These are phyloP conservation scores for Penicillium sclerotigenum DNA, from an alignment of 2,329 filamentous ascomycete species.

Conservation along the genomic window DNA sequence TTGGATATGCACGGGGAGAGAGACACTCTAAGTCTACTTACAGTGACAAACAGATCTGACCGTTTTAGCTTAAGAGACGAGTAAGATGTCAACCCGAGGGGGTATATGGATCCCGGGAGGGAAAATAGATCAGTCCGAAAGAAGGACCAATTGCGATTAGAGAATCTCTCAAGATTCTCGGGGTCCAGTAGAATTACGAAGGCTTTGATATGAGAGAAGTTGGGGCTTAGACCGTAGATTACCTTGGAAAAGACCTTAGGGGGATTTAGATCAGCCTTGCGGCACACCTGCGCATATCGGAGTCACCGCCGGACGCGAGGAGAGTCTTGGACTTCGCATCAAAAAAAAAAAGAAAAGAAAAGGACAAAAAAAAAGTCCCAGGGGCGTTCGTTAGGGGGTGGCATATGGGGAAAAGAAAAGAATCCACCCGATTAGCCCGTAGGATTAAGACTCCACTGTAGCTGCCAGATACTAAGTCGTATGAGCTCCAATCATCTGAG, in stretches of 20 bases:
- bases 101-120: background rate
- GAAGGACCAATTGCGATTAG: conserved; percentile 17
- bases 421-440: conserved; percentile 32
- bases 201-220: conserved; percentile 19
- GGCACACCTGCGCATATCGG: conserved; percentile 12
- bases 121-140: conserved; percentile 13
- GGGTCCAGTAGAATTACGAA: conserved; percentile 9
- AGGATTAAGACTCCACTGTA: conserved; percentile 29
- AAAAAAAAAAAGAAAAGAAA: background rate
- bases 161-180: background rate
- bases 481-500: background rate
- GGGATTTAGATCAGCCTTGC: conserved; percentile 23
- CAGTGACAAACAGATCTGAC: conserved; percentile 4
- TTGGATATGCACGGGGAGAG: conserved; percentile 19
- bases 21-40: conserved; percentile 15
- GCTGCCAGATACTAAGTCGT: conserved; percentile 20
- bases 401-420: conserved; percentile 28
- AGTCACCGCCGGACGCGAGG: conserved; percentile 20
- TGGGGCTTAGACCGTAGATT: conserved; percentile 6
- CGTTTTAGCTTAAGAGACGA: conserved; percentile 5
- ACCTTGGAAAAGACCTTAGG: background rate
- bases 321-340: conserved; percentile 3
- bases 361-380: conserved; percentile 13
- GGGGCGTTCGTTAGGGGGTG: conserved; percentile 35
- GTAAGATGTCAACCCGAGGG: conserved; percentile 13